phyloP scores from a whole-genome alignment of 179 eudicot species.

The Monotropa hypopitys region DNA sequence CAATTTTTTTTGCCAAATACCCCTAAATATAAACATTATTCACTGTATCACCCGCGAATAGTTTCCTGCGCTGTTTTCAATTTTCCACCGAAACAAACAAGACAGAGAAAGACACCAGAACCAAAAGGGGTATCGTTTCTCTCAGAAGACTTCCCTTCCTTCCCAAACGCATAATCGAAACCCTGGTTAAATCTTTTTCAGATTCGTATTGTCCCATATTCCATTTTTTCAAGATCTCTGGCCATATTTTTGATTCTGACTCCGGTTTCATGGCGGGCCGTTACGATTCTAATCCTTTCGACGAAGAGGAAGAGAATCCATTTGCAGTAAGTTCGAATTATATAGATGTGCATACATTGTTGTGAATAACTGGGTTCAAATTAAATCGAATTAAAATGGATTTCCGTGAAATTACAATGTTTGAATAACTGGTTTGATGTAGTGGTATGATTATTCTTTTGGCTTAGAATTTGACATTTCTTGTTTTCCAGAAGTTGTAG shows the following conservation, averaged over 20 bases:
- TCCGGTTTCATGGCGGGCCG: constrained; percentile 17
- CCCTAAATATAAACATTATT: too few species aligned
- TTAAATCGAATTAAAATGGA: background rate
- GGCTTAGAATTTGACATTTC: background rate
- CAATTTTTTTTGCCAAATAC: too few species aligned
- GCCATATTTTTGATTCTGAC: background rate
- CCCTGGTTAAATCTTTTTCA: background rate
- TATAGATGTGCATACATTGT: background rate
- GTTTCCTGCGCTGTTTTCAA: background rate
- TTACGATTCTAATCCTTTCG: constrained; percentile 22
- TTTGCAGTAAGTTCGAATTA: constrained; percentile 16
- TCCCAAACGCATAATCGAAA: background rate
- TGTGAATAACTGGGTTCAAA: background rate
- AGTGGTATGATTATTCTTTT: background rate
- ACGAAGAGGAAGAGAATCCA: constrained; percentile 23
- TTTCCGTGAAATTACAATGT: background rate
- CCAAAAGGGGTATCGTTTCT: background rate
- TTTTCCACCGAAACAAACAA: background rate
- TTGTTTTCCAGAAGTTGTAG: background rate
- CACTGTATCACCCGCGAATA: constrained; percentile 8
- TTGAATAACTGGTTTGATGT: background rate
- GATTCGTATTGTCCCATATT: background rate
- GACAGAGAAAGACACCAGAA: background rate
- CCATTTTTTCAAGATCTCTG: background rate
- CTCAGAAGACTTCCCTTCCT: background rate